Evolutionary conservation across 164 flowering plant genomes (phyloP).

Genomic region (Sextonia rubra): DNA sequence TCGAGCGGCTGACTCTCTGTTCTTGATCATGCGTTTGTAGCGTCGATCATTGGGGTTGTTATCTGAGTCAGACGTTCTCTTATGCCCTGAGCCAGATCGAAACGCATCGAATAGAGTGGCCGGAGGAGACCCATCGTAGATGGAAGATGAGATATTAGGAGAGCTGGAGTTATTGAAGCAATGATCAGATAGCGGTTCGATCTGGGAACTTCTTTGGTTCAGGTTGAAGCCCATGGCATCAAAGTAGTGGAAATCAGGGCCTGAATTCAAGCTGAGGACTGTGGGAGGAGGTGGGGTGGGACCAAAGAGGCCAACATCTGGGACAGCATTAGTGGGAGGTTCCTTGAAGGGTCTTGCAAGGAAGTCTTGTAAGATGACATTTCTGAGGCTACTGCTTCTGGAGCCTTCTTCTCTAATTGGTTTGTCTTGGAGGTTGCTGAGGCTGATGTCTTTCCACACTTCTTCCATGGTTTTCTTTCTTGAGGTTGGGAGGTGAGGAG

Average conservation of each 20-base stretch:
- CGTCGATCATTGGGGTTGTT: slow-evolving; percentile 31
- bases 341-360: slow-evolving; percentile 24
- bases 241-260: slow-evolving; percentile 21
- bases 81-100: slow-evolving; percentile 18
- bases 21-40: slow-evolving; percentile 60
- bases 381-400: background rate
- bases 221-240: slow-evolving; percentile 8
- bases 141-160: background rate
- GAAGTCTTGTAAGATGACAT: slow-evolving; percentile 27
- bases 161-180: background rate
- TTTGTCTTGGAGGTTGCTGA: slow-evolving; percentile 19
- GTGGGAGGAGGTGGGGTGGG: slow-evolving; percentile 19
- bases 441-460: slow-evolving; percentile 54
- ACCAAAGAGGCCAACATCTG: slow-evolving; percentile 1
- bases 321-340: slow-evolving; percentile 8
- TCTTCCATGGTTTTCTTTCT: slow-evolving; percentile 49
- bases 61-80: slow-evolving; percentile 19
- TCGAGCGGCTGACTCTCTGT: slow-evolving; percentile 65
- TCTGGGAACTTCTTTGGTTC: background rate
- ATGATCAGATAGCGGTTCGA: background rate
- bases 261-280: slow-evolving; percentile 22
- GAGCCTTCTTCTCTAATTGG: slow-evolving; percentile 8
- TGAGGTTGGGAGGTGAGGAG: slow-evolving; percentile 7
- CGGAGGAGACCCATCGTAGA: background rate
- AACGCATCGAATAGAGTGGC: slow-evolving; percentile 20